Percentiles rank a stretch among this genome's conserved stretches.
phyloP scores from a whole-genome alignment of 129 eudicot species.

The Glebionis coronaria region DNA sequence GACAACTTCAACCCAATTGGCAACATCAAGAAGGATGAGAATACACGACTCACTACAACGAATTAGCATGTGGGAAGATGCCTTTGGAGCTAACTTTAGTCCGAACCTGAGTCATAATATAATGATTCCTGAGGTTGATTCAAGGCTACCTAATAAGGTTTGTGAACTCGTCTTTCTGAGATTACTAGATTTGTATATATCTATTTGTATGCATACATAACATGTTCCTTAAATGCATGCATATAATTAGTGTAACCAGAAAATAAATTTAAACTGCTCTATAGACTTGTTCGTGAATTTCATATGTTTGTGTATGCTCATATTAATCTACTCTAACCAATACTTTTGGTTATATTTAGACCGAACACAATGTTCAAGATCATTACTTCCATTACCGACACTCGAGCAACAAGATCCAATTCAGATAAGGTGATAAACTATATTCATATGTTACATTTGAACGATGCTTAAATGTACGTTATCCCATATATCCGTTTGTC shows the following conservation, averaged over 20 bases:
- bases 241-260: too few relatives aligned
- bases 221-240: too few relatives aligned
- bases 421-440: constrained; percentile 61
- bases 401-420: constrained; percentile 43
- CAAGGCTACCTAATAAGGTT: constrained; percentile 56
- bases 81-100: constrained; percentile 42
- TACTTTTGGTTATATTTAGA: constrained; percentile 29
- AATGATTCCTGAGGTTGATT: constrained; percentile 36
- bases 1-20: constrained; percentile 67
- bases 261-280: too few relatives aligned
- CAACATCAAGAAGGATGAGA: constrained; percentile 71
- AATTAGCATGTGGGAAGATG: constrained; percentile 81
- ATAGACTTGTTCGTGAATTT: too few relatives aligned
- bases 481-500: neutral
- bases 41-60: constrained; percentile 74
- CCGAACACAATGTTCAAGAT: constrained; percentile 56
- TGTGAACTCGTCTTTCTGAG: neutral
- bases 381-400: constrained; percentile 40
- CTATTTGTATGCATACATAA: neutral
- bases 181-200: neutral
- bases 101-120: constrained; percentile 37
- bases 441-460: neutral
- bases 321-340: neutral
- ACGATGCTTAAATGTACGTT: neutral
- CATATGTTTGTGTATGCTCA: too few relatives aligned